A percentile compares a stretch with the other conserved stretches of the same genome.
Evolutionary conservation across 179 eudicot species (phyloP).

Genomic region (Silene vulgaris): DNA sequence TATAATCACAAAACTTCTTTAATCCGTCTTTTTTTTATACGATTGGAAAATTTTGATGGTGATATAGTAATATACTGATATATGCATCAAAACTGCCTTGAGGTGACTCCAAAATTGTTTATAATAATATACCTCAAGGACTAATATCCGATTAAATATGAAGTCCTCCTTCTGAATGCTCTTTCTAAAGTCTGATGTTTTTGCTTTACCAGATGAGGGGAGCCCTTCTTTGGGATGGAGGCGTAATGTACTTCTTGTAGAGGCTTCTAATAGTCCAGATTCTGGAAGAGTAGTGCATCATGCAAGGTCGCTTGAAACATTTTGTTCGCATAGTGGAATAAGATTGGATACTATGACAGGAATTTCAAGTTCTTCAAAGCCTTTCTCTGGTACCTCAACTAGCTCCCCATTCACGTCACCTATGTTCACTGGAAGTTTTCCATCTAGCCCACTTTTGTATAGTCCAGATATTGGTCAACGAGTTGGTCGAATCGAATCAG

Average conservation of each 20-base stretch:
- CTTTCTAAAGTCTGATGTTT: constrained; percentile 4
- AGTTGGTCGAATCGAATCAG: constrained; percentile 63
- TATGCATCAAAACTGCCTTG: not conserved
- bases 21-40: not conserved
- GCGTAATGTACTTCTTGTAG: constrained; percentile 82
- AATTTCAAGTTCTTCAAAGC: constrained; percentile 41
- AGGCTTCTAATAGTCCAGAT: constrained; percentile 85
- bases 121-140: not conserved
- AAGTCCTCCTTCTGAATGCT: not conserved
- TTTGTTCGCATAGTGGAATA: constrained; percentile 62
- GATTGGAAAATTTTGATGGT: not conserved
- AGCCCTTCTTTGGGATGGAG: constrained; percentile 88
- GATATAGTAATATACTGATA: not conserved
- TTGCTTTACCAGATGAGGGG: constrained; percentile 44
- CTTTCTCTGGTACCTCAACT: constrained; percentile 48
- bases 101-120: not conserved
- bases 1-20: not conserved
- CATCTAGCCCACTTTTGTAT: constrained; percentile 74
- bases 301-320: constrained; percentile 81
- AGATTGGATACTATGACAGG: constrained; percentile 53
- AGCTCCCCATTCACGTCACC: constrained; percentile 82
- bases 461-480: constrained; percentile 71
- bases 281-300: constrained; percentile 87
- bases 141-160: not conserved
- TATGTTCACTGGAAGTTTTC: constrained; percentile 96